A percentile compares a stretch with the other conserved stretches of the same genome.
Evolutionary conservation across 352 stramenopile species (phyloP).

Genomic region (Globisporangium heterothallicum): DNA sequence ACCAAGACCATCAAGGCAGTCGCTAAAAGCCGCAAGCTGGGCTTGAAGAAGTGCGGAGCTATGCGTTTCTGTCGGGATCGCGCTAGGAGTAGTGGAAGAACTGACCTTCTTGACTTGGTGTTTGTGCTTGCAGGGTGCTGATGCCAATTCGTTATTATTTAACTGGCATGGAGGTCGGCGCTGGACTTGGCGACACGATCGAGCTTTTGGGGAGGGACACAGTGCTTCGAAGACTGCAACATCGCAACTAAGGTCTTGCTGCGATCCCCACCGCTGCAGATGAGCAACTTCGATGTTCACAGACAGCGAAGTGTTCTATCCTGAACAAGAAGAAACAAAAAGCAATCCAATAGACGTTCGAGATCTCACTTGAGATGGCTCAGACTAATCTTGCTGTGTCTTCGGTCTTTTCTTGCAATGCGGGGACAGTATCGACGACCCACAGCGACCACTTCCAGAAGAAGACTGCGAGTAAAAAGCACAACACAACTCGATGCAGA

Average conservation of each 20-base stretch:
- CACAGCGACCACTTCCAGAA: no score
- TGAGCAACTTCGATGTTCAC: no score
- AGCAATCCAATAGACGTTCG: constrained; percentile 1
- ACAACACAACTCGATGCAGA: no score
- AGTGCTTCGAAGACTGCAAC: constrained; percentile 40
- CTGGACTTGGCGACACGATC: constrained; percentile 78
- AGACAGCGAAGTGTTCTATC: no score
- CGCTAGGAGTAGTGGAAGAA: no score
- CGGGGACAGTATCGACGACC: no score
- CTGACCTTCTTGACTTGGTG: background rate
- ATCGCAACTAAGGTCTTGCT: constrained; percentile 11
- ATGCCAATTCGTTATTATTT: constrained; percentile 86
- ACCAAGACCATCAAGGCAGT: constrained; percentile 72
- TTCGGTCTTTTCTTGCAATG: no score
- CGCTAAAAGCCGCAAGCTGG: constrained; percentile 71
- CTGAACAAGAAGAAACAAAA: background rate
- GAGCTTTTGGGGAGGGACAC: constrained; percentile 63
- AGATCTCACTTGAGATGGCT: no score
- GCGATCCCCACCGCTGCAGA: no score
- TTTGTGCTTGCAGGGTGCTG: constrained; percentile 45
- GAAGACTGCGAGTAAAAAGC: no score
- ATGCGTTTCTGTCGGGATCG: no score
- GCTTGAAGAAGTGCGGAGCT: constrained; percentile 66
- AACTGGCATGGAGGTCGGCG: constrained; percentile 82
- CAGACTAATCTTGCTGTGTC: no score